Evolutionary conservation across 2,329 filamentous ascomycete species (phyloP), one percentile per base, ranked within the genome.

Genomic region (Cercospora sesami): DNA sequence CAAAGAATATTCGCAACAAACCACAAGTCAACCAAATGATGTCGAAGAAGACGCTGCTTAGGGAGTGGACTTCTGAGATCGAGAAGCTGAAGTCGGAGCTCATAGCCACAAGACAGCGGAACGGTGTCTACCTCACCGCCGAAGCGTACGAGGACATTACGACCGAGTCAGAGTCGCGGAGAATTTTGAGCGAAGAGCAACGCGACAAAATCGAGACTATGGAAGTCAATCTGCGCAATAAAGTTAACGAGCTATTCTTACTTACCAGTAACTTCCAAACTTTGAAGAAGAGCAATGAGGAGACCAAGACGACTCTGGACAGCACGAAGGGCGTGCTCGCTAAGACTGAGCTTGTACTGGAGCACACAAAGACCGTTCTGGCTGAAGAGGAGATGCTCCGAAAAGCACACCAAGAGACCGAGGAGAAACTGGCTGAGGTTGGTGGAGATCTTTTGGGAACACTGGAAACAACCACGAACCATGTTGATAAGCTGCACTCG

Each of bases 1-100:
- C 95, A 16, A 99, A 99, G 83, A 98, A 99, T 74, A 99, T 99
- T 75, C 91, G 92, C 60, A 99, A 99, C 80, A 97, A 97, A 80
- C 96, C 95, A 0, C 95, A 99, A 77, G 86, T 96, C 74, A 99
- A 98, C 80, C 91, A 93, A 60, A 87, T 92, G 76, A 88, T 98
- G 71, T 94, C 92, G 71, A 99, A 98, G 81, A 96, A 95, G 81
- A 97, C 93, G 3, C 81, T 99, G 12, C 85, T 99, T 10, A 90
- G 87, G 68, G 95, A 99, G 72, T 97, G 97, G 72, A 95, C 94
- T 0, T 83, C 86, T 26, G 95, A 99, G 77, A 97, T 99, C 62
- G 93, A 99, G 79, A 95, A 93, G 78, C 84, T 99, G 39, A 97
- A 96, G 83, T 92, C 91, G 73, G 95, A 99, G 77, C 84, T 99